Evolutionary conservation across 2,329 filamentous ascomycete genomes (phyloP).

Genomic region (Metarhizium guizhouense): DNA sequence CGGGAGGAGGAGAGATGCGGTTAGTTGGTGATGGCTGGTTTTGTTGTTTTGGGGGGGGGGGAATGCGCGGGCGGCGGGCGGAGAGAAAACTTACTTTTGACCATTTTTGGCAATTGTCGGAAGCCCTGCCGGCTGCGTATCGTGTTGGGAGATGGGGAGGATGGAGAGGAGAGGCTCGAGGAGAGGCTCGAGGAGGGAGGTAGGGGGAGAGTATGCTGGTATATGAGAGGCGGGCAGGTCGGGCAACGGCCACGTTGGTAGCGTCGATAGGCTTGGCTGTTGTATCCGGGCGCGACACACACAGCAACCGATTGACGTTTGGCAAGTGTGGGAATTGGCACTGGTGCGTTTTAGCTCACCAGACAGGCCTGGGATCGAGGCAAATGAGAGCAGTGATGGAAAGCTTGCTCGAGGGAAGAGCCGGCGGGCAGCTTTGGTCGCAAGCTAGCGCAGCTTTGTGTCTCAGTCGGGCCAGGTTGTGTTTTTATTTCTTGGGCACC

Average conservation of each 20-base stretch:
- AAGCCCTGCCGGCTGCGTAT: neutral
- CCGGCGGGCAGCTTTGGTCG: no score
- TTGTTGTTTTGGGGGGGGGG: neutral
- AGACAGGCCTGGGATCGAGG: no score
- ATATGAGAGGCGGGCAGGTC: no score
- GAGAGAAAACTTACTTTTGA: constrained; percentile 11
- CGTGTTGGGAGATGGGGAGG: neutral
- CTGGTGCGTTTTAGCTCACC: no score
- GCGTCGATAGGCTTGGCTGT: no score
- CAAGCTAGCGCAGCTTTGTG: neutral
- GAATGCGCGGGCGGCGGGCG: neutral
- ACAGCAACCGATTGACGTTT: no score
- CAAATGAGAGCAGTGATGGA: no score
- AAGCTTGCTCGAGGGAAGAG: neutral
- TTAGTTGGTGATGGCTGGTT: constrained; percentile 1
- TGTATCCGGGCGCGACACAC: no score
- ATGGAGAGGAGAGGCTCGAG: neutral
- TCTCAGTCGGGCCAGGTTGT: neutral
- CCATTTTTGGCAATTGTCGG: constrained; percentile 1
- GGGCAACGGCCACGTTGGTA: no score
- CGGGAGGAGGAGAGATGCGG: neutral
- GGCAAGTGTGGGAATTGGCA: no score
- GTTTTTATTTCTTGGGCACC: neutral
- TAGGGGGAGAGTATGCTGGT: no score
- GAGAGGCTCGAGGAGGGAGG: neutral